These are phyloP conservation scores for Leucoagaricus sp. DNA, from an alignment of 1,284 basidiomycete genomes.

Conservation along the genomic window DNA sequence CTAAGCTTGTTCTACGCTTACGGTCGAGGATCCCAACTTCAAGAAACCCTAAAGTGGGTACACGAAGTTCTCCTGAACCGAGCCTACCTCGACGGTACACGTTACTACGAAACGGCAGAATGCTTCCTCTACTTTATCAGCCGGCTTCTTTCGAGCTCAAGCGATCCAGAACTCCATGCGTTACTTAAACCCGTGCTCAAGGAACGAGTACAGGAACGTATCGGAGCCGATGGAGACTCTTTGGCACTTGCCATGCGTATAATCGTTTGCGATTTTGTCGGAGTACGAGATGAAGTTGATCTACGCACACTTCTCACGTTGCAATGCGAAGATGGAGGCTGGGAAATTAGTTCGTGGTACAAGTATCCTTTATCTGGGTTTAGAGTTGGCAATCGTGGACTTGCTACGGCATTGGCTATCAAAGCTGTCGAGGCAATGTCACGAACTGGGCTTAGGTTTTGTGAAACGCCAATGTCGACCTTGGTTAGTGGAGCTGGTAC, in stretches of 20 bases:
- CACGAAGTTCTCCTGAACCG: conserved; percentile 48
- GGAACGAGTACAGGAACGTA: conserved; percentile 49
- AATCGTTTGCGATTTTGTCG: conserved; percentile 41
- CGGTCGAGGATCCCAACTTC: conserved; percentile 48
- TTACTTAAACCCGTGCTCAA: conserved; percentile 40
- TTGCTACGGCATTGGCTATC: conserved; percentile 35
- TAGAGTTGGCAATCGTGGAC: conserved; percentile 48
- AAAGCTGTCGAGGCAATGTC: conserved; percentile 29
- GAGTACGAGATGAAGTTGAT: conserved; percentile 44
- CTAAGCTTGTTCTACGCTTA: conserved; percentile 50
- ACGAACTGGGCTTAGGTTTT: neutral
- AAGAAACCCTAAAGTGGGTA: conserved; percentile 52
- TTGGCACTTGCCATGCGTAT: conserved; percentile 51
- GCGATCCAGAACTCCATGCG: conserved; percentile 34
- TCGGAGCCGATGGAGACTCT: conserved; percentile 50
- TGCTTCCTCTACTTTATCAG: conserved; percentile 55
- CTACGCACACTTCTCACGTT: conserved; percentile 40
- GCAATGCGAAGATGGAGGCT: conserved; percentile 52
- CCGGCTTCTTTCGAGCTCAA: conserved; percentile 42
- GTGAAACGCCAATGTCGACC: conserved; percentile 18
- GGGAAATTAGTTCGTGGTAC: conserved; percentile 51
- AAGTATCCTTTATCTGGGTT: conserved; percentile 47
- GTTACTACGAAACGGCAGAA: conserved; percentile 56
- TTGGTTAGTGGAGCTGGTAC: conserved; percentile 15
- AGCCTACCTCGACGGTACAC: conserved; percentile 56